Evolutionary conservation across 805 yeast genomes (phyloP).

Genomic region (Saitoella complicata): DNA sequence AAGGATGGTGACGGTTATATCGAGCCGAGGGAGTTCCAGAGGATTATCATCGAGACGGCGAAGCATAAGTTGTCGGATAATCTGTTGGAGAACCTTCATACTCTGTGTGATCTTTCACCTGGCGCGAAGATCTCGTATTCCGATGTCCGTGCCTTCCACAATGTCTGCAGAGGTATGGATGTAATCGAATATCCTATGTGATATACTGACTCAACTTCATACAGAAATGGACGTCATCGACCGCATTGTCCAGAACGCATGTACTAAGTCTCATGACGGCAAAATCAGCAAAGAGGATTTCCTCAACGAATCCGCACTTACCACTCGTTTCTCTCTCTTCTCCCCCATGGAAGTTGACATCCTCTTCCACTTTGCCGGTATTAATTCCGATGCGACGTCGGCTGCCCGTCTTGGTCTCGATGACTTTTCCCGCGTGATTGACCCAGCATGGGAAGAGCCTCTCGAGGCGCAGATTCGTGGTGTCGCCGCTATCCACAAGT

Average conservation of each 20-base stretch:
- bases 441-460: conserved; percentile 29
- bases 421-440: conserved; percentile 26
- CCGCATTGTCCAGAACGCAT: conserved; percentile 22
- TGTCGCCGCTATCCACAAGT: conserved; percentile 9
- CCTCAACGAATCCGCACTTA: conserved; percentile 24
- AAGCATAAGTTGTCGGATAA: conserved; percentile 27
- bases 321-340: conserved; percentile 25
- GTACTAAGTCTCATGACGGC: conserved; percentile 20
- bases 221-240: conserved; percentile 25
- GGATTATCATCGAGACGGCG: conserved; percentile 23
- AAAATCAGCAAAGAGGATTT: conserved; percentile 24
- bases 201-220: too few relatives aligned
- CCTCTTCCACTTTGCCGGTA: conserved; percentile 26
- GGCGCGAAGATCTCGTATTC: conserved; percentile 25
- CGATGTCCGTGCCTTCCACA: conserved; percentile 28
- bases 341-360: conserved; percentile 30
- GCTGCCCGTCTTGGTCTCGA: conserved; percentile 20
- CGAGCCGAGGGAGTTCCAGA: conserved; percentile 25
- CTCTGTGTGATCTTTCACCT: conserved; percentile 22
- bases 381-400: conserved; percentile 17
- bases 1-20: conserved; percentile 24
- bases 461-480: conserved; percentile 1
- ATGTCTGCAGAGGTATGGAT: conserved; percentile 20
- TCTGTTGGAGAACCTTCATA: conserved; percentile 23
- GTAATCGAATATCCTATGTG: too few relatives aligned